Percentiles rank a stretch among this genome's conserved stretches.
phyloP scores from a whole-genome alignment of 306 rosid genomes.

The Cicer bijugum region DNA sequence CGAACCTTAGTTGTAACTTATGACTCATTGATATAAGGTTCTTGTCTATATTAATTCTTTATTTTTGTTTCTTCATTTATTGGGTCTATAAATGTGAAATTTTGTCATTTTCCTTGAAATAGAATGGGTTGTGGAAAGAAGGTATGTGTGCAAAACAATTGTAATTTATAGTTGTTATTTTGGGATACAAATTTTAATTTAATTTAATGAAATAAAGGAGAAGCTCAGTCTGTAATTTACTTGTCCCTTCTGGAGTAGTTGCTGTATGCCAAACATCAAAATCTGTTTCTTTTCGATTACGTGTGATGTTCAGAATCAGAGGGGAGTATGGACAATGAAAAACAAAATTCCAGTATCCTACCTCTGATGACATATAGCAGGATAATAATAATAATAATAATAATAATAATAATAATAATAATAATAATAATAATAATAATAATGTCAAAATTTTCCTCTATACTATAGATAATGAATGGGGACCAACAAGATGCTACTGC shows the following conservation, averaged over 20 bases:
- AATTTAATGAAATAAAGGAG: conserved; percentile 17
- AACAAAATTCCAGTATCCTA: conserved; percentile 2
- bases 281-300: conserved; percentile 15
- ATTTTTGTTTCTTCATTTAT: conserved; percentile 54
- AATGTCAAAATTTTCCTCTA: neutral
- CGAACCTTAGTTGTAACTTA: conserved; percentile 48
- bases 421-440: neutral
- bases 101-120: conserved; percentile 39
- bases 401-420: too few relatives aligned
- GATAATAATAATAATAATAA: too few relatives aligned
- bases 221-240: conserved; percentile 20
- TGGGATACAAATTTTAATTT: conserved; percentile 31
- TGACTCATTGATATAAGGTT: conserved; percentile 24
- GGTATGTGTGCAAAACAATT: conserved; percentile 35
- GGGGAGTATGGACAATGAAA: conserved; percentile 15
- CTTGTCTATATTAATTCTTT: conserved; percentile 35
- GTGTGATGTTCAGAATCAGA: conserved; percentile 9
- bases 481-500: conserved; percentile 13
- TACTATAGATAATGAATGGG: conserved; percentile 17
- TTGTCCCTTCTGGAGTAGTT: neutral
- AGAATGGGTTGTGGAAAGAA: conserved; percentile 26
- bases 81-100: conserved; percentile 33
- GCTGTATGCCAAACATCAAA: neutral
- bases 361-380: neutral
- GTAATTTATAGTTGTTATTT: conserved; percentile 19